phyloP scores from a whole-genome alignment of 169 alveolate genomes.

The Plasmodium relictum region DNA sequence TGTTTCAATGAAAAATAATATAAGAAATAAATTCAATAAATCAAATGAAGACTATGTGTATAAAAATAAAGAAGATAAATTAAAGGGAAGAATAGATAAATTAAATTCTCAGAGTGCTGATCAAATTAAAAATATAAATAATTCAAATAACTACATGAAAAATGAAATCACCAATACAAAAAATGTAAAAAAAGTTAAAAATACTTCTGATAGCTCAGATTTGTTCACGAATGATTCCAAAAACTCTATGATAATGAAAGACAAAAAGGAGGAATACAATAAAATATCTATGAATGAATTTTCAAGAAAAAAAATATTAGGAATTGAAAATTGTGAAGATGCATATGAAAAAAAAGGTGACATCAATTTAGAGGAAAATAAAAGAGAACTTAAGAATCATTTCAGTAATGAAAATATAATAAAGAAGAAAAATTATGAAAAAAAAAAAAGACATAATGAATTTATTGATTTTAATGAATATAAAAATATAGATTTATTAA shows the following conservation, averaged over 20 bases:
- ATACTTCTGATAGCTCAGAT: background rate
- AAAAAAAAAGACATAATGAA: slow-evolving; percentile 15
- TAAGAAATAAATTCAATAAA: background rate
- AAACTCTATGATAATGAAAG: background rate
- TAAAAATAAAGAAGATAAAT: background rate
- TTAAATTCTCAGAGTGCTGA: too few relatives aligned
- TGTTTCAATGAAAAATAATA: background rate
- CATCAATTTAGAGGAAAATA: background rate
- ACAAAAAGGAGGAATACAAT: background rate
- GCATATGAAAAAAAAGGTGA: background rate
- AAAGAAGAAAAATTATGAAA: background rate
- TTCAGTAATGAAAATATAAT: background rate
- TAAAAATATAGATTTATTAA: slow-evolving; percentile 27
- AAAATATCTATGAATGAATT: background rate
- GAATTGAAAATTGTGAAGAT: background rate
- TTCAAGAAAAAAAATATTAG: background rate
- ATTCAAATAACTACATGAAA: slow-evolving; percentile 3
- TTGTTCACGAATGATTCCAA: background rate
- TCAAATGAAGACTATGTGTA: background rate
- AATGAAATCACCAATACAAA: background rate
- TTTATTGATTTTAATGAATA: slow-evolving; percentile 28
- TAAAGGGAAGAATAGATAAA: background rate
- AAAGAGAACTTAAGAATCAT: background rate
- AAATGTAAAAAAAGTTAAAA: background rate
- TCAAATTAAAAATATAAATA: background rate